phyloP scores from a whole-genome alignment of 1,139 yeast genomes.

The Torulaspora pretoriensis region DNA sequence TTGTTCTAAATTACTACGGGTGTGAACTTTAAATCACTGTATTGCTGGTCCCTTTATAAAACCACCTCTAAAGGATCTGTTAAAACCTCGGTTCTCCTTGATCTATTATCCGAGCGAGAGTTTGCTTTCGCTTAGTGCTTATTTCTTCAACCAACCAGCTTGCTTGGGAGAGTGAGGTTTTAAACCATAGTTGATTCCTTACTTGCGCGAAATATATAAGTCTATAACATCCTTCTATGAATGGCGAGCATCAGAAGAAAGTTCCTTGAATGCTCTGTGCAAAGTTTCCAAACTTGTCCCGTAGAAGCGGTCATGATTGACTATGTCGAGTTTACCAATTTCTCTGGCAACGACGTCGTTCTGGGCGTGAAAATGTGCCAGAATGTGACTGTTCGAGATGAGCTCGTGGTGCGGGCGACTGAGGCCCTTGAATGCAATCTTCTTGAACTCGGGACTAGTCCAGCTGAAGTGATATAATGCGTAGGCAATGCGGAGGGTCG shows the following conservation, averaged over 20 bases:
- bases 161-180: too few relatives aligned
- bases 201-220: not conserved
- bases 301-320: conserved; percentile 1
- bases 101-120: not conserved
- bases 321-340: conserved; percentile 7
- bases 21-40: too few relatives aligned
- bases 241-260: not conserved
- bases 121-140: conserved; percentile 2
- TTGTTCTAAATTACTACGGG: too few relatives aligned
- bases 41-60: not conserved
- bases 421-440: conserved; percentile 5
- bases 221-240: not conserved
- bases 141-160: not conserved
- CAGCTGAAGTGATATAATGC: conserved; percentile 21
- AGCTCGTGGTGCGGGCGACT: conserved; percentile 1
- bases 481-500: conserved; percentile 21
- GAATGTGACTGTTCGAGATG: conserved; percentile 1
- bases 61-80: not conserved
- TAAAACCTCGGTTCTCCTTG: conserved; percentile 5
- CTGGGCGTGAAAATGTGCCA: conserved; percentile 11
- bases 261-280: conserved; percentile 1
- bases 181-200: too few relatives aligned
- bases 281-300: not conserved
- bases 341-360: conserved; percentile 11
- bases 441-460: conserved; percentile 21